Base-by-base conservation (phyloP, 78 protist genomes). In the Tieghemostelium lacteum region DNA sequence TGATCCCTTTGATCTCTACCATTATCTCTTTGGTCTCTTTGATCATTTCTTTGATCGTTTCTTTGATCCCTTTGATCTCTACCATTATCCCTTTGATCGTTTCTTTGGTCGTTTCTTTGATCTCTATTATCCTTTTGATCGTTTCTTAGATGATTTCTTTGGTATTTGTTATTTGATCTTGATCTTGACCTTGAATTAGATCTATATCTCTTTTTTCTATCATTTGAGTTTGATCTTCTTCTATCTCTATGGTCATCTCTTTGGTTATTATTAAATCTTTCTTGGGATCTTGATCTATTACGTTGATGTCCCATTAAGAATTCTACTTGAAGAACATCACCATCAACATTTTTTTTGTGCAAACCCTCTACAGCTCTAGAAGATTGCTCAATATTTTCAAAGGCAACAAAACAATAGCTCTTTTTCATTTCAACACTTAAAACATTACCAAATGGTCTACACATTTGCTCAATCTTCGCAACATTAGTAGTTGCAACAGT, bases 321-420 rank as follows among this genome's bases (percentile, higher is more conserved):
- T 45, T 45, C 52, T 45, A 14, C 52, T 45, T 45, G 52, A 16
- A 16, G 8, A 49, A 49, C 8, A 12, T 49, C 28, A 20, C 55
- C 26, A 6, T 28, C 42, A 33, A 77, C 64, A 64, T 42, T 61
- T 69, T 66, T 83, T 26, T 39, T 14, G 58, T 83, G 39, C 31
- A 83, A 42, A 64, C 34, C 39, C 2, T 83, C 75, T 33, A 83
- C 37, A 16, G 91, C 91, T 31, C 22, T 69, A 1, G 76, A 58
- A 12, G 91, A 45, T 60, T 83, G 72, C 24, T 42, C 55, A n/a
- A 34, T 40, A 10, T 57, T 42, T 1, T 33, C 71, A 83, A 60
- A 83, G 39, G 66, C 80, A 0, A 69, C 91, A 60, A 83, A 83
- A 45, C 91, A 69, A 83, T 45, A 83, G 34, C 39, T 83, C 37